Evolutionary conservation across 495 filamentous ascomycete species (phyloP), one percentile per base, ranked within the genome.

Genomic region (Hyphodiscus hymeniophilus): DNA sequence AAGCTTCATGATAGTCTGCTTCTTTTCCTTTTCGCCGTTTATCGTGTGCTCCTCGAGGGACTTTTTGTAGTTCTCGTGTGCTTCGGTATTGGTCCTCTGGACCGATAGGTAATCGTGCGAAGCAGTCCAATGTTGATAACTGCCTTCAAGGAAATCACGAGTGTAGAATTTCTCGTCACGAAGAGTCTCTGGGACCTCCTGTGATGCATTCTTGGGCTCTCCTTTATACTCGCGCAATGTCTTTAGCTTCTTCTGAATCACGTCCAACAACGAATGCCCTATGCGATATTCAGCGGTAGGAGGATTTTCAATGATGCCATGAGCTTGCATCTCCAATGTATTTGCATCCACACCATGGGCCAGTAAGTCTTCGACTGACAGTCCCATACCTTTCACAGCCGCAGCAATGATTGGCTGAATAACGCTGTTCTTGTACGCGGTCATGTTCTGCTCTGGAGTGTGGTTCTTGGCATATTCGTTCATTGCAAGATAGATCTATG

Each of bases 361-460:
- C 0, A 89, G 56, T 3, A 90, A 64, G 17, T 75, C 68, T 3
- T 79, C 47, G 4, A 75, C 80, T 11, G 76, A 38, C 2, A 67
- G 54, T 0, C 77, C 77, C 30, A 77, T 56, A 8, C 73, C 55
- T 5, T 67, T 69, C 1, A 62, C 45, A 3, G 82, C 64, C 0
- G 84, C 84, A 4, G 70, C 40, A 2, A 85, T 56, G 26, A 88
- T 62, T 1, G 83, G 83, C 57, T 88, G 84, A 20, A 69, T 60
- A 0, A 68, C 45, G 12, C 45, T 44, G 7, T 55, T 16, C 0
- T 67, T 39, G 56, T 72, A 80, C 1, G 38, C 22, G 0, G 57
- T 52, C 38, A 71, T 47, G 35, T 76, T 76, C 1, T 59, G 42
- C 13, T 79, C 68, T 0, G 58, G 42, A 28, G 58, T 54, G 2